These are phyloP conservation scores for Candida boidinii DNA, from an alignment of 805 yeast genomes.

Conservation along the genomic window DNA sequence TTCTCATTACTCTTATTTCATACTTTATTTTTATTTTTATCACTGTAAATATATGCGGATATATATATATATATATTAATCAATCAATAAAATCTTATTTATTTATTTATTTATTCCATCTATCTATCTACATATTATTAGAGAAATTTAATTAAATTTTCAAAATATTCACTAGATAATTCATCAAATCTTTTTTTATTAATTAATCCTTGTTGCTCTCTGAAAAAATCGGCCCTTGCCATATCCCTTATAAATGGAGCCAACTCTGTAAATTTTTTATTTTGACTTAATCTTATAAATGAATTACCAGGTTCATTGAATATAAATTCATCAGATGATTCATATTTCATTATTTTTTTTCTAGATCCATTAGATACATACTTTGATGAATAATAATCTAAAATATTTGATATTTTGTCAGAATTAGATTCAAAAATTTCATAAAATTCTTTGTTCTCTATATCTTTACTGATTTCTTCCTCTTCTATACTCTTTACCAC, in stretches of 20 bases:
- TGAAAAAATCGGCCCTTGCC: conserved; percentile 17
- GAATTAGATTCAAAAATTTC: too few relatives aligned
- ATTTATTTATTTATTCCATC: too few relatives aligned
- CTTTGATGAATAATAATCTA: conserved; percentile 21
- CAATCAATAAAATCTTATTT: too few relatives aligned
- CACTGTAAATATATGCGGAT: too few relatives aligned
- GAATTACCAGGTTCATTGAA: conserved; percentile 12
- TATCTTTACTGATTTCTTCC: not conserved
- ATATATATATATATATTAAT: too few relatives aligned
- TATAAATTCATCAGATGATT: conserved; percentile 14
- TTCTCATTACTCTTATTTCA: too few relatives aligned
- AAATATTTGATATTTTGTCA: too few relatives aligned
- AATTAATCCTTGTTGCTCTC: conserved; percentile 4
- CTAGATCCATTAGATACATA: conserved; percentile 17
- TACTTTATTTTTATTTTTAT: too few relatives aligned
- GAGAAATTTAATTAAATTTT: conserved; percentile 9
- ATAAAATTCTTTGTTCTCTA: not conserved
- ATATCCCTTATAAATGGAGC: conserved; percentile 19
- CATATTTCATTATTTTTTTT: conserved; percentile 8
- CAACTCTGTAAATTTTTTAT: conserved; percentile 12
- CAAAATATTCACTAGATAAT: conserved; percentile 10
- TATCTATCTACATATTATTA: too few relatives aligned
- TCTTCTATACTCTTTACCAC: not conserved
- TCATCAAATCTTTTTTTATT: conserved; percentile 6
- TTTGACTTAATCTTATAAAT: conserved; percentile 12